phyloP scores from a whole-genome alignment of 139 green algal species.

The Ettlia oleoabundans region DNA sequence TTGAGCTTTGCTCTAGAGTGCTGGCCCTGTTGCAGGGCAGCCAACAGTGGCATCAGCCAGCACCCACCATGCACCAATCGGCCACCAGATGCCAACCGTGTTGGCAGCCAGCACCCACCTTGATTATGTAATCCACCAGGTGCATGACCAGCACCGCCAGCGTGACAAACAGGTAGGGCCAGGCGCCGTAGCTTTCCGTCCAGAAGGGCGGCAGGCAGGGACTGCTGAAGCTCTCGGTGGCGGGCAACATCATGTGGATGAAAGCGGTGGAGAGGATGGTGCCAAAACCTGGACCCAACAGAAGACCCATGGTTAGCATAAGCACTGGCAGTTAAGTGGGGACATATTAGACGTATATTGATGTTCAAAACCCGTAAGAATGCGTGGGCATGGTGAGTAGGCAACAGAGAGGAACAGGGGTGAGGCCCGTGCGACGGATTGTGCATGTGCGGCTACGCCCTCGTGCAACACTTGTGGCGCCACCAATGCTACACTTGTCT shows the following conservation, averaged over 20 bases:
- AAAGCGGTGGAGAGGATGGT: conserved; percentile 56
- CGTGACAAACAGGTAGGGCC: conserved; percentile 38
- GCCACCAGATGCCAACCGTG: not conserved
- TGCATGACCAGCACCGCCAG: conserved; percentile 45
- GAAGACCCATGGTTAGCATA: no score
- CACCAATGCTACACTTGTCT: no score
- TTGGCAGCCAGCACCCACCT: not conserved
- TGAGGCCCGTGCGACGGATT: no score
- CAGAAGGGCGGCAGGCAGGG: conserved; percentile 44
- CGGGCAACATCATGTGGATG: conserved; percentile 64
- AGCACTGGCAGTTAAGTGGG: not conserved
- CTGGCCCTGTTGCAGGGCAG: no score
- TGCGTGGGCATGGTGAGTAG: no score
- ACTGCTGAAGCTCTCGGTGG: conserved; percentile 13
- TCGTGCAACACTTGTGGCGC: no score
- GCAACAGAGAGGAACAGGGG: no score
- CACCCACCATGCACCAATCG: not conserved
- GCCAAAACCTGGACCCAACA: conserved; percentile 29
- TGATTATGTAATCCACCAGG: conserved; percentile 27
- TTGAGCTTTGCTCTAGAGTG: no score
- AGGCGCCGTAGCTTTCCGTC: conserved; percentile 36
- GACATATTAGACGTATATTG: not conserved
- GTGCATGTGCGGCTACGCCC: no score
- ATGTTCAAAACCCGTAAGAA: no score
- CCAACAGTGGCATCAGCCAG: no score